Evolutionary conservation across 2,329 filamentous ascomycete species (phyloP).

Genomic region (Ophiostoma novo-ulmi): DNA sequence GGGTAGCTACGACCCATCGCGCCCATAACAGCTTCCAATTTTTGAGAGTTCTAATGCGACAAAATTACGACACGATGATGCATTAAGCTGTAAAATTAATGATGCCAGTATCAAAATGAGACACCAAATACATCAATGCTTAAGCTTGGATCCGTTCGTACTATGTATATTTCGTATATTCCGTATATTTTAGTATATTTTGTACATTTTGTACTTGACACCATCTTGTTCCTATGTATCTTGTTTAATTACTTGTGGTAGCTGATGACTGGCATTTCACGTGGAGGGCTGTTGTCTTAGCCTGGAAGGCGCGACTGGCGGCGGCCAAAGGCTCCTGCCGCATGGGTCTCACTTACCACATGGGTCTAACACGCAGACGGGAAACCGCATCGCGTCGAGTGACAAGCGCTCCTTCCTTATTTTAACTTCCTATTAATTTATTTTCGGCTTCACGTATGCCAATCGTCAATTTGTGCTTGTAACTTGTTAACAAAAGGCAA

Average conservation of each 20-base stretch:
- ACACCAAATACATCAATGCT: background rate
- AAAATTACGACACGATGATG: slow-evolving; percentile 9
- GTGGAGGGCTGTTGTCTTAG: slow-evolving; percentile 16
- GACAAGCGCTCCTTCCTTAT: slow-evolving; percentile 11
- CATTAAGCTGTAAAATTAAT: background rate
- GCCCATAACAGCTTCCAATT: background rate
- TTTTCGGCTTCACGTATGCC: slow-evolving; percentile 8
- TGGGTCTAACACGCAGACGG: slow-evolving; percentile 21
- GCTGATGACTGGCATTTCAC: slow-evolving; percentile 11
- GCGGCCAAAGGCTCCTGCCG: slow-evolving; percentile 17
- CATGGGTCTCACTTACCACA: slow-evolving; percentile 16
- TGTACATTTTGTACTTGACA: slow-evolving; percentile 1
- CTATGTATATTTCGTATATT: background rate
- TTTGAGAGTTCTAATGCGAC: background rate
- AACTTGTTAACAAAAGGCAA: background rate
- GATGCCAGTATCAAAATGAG: slow-evolving; percentile 5
- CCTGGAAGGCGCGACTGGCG: slow-evolving; percentile 15
- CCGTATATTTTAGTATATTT: background rate
- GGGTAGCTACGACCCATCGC: background rate
- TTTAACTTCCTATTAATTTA: background rate
- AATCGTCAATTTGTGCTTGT: background rate
- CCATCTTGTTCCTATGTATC: background rate
- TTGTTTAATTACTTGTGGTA: background rate
- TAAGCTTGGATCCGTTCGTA: background rate
- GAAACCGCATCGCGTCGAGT: slow-evolving; percentile 17